Conservation (phyloP, 106 monocot genomes). For the Dendrobium huoshanense region DNA sequence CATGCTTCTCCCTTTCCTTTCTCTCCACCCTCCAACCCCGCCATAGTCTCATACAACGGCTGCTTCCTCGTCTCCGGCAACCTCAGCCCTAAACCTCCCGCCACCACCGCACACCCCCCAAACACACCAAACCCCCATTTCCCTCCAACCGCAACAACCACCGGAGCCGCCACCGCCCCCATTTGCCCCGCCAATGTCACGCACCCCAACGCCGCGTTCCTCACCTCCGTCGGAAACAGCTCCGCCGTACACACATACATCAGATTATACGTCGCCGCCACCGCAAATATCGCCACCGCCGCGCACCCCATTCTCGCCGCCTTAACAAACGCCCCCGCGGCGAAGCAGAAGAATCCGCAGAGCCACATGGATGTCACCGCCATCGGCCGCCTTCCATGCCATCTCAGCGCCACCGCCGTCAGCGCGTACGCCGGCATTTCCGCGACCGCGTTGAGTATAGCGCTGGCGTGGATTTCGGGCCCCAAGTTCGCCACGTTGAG, state of each 20-base stretch:
- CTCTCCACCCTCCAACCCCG: constrained; percentile 45
- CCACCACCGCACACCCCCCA: constrained; percentile 42
- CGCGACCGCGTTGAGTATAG: constrained; percentile 14
- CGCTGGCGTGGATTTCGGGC: constrained; percentile 8
- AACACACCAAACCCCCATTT: constrained; percentile 13
- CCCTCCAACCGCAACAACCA: constrained; percentile 22
- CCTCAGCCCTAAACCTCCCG: constrained; percentile 42
- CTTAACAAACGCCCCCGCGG: constrained; percentile 6
- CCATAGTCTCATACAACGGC: constrained; percentile 73
- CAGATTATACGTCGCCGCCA: constrained; percentile 36
- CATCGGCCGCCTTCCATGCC: constrained; percentile 15
- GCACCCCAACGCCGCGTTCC: constrained; percentile 29
- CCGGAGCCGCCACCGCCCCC: constrained; percentile 23
- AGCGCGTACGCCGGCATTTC: constrained; percentile 25
- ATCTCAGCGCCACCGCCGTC: constrained; percentile 8
- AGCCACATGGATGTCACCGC: neutral
- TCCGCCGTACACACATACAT: constrained; percentile 32
- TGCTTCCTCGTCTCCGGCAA: constrained; percentile 68
- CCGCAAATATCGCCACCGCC: constrained; percentile 34
- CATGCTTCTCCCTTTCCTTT: neutral
- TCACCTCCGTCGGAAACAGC: constrained; percentile 53
- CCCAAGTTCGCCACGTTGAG: constrained; percentile 18
- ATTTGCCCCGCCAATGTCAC: constrained; percentile 22
- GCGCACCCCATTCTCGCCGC: constrained; percentile 19
- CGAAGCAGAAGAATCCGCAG: constrained; percentile 10